Conservation (phyloP, 768 basidiomycete genomes). For the Boletus pseudo-olivaceus region DNA sequence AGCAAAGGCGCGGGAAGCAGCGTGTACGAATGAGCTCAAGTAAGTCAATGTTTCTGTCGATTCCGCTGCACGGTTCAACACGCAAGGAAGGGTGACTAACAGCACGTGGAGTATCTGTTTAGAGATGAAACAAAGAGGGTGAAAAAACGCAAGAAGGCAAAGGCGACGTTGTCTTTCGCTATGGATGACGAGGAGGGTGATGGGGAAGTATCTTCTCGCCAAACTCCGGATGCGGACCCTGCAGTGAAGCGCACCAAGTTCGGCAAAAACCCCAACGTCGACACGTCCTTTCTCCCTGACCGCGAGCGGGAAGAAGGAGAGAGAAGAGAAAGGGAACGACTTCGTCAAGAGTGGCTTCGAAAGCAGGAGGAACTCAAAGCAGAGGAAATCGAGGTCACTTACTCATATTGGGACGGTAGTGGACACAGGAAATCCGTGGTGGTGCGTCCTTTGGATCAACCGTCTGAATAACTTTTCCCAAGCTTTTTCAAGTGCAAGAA, state of each 20-base stretch:
- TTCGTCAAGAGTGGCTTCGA: constrained; percentile 85
- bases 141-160: constrained; percentile 93
- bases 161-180: constrained; percentile 88
- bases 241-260: constrained; percentile 71
- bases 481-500: constrained; percentile 78
- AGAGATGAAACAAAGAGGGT: constrained; percentile 81
- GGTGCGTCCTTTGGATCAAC: constrained; percentile 45
- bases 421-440: constrained; percentile 91
- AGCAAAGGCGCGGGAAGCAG: constrained; percentile 85
- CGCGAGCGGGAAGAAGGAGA: constrained; percentile 95
- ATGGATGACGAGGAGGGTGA: constrained; percentile 74
- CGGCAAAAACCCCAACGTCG: constrained; percentile 93
- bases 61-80: constrained; percentile 1
- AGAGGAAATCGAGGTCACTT: constrained; percentile 85
- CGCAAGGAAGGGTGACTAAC: constrained; percentile 53
- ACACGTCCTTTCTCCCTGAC: constrained; percentile 97
- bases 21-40: constrained; percentile 80
- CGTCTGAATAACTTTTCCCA: neutral
- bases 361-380: constrained; percentile 65
- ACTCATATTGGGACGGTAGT: constrained; percentile 98
- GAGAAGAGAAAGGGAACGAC: constrained; percentile 79
- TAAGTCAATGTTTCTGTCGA: constrained; percentile 46
- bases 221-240: constrained; percentile 40
- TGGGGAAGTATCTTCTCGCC: constrained; percentile 37
- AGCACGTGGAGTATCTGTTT: constrained; percentile 78